Evolutionary conservation across 345 rosid genomes (phyloP).

Genomic region (thale cress (Arabidopsis thaliana)): TAIR10.1 NC_003074.8:2433001-2433500

Average conservation of each 20-base stretch:
- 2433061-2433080: not conserved
- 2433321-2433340: constrained; percentile 70
- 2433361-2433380: constrained; percentile 63
- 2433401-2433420: constrained; percentile 55
- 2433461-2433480: constrained; percentile 60
- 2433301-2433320: constrained; percentile 75
- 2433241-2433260: not conserved
- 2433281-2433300: constrained; percentile 73
- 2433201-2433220: not conserved
- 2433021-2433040: not conserved
- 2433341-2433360: constrained; percentile 66
- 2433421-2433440: constrained; percentile 56
- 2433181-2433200: not conserved
- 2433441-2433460: constrained; percentile 59
- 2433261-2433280: constrained; percentile 29
- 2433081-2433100: not conserved
- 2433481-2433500: constrained; percentile 76
- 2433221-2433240: not conserved
- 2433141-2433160: not conserved
- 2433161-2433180: not conserved
- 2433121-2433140: too few relatives aligned
- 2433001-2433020: not conserved
- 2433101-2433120: too few relatives aligned
- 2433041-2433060: not conserved
- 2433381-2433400: constrained; percentile 48